Percentiles rank a stretch among this genome's conserved stretches.
phyloP scores from a whole-genome alignment of 257 asterid species.

The Nicotiana undulata region DNA sequence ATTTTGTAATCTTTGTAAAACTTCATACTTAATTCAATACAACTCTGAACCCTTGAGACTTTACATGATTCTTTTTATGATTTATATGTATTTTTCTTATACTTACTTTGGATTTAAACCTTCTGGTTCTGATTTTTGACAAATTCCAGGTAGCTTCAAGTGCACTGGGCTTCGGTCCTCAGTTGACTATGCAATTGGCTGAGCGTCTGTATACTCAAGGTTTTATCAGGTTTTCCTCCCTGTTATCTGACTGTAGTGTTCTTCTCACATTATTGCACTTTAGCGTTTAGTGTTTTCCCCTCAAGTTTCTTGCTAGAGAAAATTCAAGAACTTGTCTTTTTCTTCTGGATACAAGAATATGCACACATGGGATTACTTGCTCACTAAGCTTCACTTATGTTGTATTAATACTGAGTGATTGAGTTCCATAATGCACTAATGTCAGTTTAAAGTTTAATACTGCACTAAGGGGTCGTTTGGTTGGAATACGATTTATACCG shows the following conservation, averaged over 20 bases:
- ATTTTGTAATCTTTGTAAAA: background rate
- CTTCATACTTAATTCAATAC: background rate
- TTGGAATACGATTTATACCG: no score
- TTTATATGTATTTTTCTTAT: background rate
- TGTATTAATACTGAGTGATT: background rate
- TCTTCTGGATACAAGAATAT: background rate
- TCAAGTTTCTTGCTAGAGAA: background rate
- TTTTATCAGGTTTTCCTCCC: constrained; percentile 60
- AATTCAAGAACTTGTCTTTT: background rate
- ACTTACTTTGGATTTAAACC: background rate
- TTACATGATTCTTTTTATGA: background rate
- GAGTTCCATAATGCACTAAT: background rate
- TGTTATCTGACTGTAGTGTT: background rate
- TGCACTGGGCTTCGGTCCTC: constrained; percentile 86
- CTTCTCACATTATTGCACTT: background rate
- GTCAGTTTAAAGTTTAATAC: background rate
- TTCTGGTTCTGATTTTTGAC: background rate
- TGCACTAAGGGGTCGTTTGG: no score
- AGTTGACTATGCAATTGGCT: constrained; percentile 88
- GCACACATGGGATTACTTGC: background rate
- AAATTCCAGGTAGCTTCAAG: constrained; percentile 84
- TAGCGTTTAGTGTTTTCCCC: background rate
- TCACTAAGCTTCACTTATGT: background rate
- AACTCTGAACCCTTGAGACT: background rate
- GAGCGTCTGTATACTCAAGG: constrained; percentile 95